phyloP scores from a whole-genome alignment of 2,329 filamentous ascomycete genomes.

The Cladosporium sp. region DNA sequence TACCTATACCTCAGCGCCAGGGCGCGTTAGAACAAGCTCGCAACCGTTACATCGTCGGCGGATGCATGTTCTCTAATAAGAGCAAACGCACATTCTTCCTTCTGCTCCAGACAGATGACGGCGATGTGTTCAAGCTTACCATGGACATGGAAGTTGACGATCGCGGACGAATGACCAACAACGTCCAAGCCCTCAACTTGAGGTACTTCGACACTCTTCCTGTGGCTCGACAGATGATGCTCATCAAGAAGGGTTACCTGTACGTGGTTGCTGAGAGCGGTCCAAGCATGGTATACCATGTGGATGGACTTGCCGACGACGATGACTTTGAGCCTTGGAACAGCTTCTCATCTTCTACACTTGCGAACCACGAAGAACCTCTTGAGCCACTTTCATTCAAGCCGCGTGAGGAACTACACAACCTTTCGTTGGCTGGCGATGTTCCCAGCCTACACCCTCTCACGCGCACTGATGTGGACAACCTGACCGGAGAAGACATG shows the following conservation, averaged over 20 bases:
- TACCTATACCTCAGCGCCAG: slow-evolving; percentile 80
- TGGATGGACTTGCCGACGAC: slow-evolving; percentile 94
- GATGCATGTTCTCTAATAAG: slow-evolving; percentile 96
- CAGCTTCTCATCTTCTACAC: slow-evolving; percentile 53
- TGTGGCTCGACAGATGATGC: slow-evolving; percentile 79
- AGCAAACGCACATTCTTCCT: slow-evolving; percentile 84
- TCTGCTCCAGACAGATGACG: slow-evolving; percentile 90
- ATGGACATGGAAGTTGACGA: slow-evolving; percentile 85
- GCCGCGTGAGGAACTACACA: slow-evolving; percentile 70
- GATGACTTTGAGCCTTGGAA: slow-evolving; percentile 72
- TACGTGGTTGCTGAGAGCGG: slow-evolving; percentile 91
- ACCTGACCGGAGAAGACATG: slow-evolving; percentile 85
- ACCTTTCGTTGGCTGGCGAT: slow-evolving; percentile 54
- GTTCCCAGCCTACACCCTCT: slow-evolving; percentile 80
- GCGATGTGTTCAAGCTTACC: slow-evolving; percentile 95
- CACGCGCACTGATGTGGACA: slow-evolving; percentile 86
- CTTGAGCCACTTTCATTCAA: slow-evolving; percentile 82
- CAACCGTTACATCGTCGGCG: slow-evolving; percentile 80
- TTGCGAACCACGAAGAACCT: slow-evolving; percentile 66
- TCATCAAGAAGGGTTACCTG: slow-evolving; percentile 91
- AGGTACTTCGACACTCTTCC: slow-evolving; percentile 98
- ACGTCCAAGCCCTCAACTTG: slow-evolving; percentile 80
- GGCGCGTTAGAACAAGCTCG: slow-evolving; percentile 89
- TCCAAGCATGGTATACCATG: slow-evolving; percentile 93
- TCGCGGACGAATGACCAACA: slow-evolving; percentile 70